Percentiles rank a stretch among this genome's conserved stretches.
phyloP scores from a whole-genome alignment of 2,329 filamentous ascomycete genomes.

The Blumeriella jaapii region DNA sequence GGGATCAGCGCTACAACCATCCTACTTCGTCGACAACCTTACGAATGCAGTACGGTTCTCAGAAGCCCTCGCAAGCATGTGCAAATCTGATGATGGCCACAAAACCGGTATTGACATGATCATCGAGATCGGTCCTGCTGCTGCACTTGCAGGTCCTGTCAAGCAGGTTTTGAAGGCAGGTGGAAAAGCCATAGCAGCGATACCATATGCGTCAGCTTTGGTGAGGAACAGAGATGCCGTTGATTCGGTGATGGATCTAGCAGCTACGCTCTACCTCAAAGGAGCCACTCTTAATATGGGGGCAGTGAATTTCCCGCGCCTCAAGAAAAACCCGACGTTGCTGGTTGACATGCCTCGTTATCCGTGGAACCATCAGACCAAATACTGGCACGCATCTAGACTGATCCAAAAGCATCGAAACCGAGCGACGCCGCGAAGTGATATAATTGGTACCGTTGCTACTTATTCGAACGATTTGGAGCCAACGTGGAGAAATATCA shows the following conservation, averaged over 20 bases:
- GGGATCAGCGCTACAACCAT: constrained; percentile 17
- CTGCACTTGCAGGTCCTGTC: constrained; percentile 27
- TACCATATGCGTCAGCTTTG: constrained; percentile 31
- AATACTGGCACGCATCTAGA: constrained; percentile 39
- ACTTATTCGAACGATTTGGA: constrained; percentile 23
- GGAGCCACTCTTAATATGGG: constrained; percentile 35
- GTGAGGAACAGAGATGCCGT: constrained; percentile 40
- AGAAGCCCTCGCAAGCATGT: constrained; percentile 7
- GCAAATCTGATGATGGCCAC: constrained; percentile 2
- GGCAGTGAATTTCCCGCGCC: constrained; percentile 36
- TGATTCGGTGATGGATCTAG: constrained; percentile 35
- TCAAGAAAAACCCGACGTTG: constrained; percentile 21
- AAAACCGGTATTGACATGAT: constrained; percentile 24
- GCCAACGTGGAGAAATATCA: constrained; percentile 28
- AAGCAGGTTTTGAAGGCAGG: constrained; percentile 31
- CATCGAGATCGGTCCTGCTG: constrained; percentile 23
- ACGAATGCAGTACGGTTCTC: constrained; percentile 33
- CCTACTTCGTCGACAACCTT: constrained; percentile 37
- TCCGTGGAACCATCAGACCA: constrained; percentile 41
- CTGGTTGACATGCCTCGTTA: constrained; percentile 35
- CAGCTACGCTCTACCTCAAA: constrained; percentile 34
- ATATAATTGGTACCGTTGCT: constrained; percentile 35
- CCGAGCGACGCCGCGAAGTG: constrained; percentile 34
- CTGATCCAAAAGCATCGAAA: constrained; percentile 28
- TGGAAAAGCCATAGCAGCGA: constrained; percentile 32